A percentile compares a stretch with the other conserved stretches of the same genome.
Conservation (phyloP, 352 stramenopile genomes). For the Globisporangium nodosum region DNA sequence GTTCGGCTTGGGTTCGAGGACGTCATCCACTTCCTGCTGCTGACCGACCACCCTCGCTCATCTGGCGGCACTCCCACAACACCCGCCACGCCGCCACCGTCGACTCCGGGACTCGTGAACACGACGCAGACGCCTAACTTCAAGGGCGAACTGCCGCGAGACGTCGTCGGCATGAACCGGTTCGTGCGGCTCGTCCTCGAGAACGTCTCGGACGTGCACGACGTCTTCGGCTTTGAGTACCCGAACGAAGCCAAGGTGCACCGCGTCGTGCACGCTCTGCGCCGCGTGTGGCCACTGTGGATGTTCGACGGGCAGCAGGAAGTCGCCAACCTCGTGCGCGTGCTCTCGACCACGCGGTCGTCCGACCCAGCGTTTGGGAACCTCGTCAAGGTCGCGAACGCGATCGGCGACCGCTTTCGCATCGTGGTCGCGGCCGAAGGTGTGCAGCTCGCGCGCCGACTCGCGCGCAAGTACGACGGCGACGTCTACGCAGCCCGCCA, state of each 20-base stretch:
- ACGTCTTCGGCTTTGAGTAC: constrained; percentile 56
- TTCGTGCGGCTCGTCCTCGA: constrained; percentile 44
- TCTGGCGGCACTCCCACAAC: not conserved
- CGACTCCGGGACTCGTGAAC: constrained; percentile 12
- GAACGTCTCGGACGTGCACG: constrained; percentile 53
- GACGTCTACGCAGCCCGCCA: constrained; percentile 28
- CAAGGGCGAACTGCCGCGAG: constrained; percentile 44
- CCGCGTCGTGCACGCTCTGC: constrained; percentile 44
- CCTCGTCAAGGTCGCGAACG: constrained; percentile 52
- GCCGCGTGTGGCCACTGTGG: constrained; percentile 66
- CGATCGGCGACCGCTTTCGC: constrained; percentile 43
- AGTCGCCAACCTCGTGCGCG: constrained; percentile 47
- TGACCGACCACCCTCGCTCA: constrained; percentile 33
- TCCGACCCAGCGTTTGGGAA: constrained; percentile 58
- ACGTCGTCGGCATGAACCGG: constrained; percentile 29
- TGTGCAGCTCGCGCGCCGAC: constrained; percentile 30
- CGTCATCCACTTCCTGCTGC: constrained; percentile 61
- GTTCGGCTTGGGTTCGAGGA: constrained; percentile 42
- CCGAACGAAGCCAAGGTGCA: constrained; percentile 59
- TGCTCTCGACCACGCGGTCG: constrained; percentile 52
- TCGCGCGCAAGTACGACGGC: constrained; percentile 29
- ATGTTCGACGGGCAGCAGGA: constrained; percentile 70
- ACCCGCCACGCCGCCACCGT: not conserved
- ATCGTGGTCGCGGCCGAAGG: constrained; percentile 30
- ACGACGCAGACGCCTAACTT: constrained; percentile 59